phyloP scores from a whole-genome alignment of 2,329 filamentous ascomycete species.

The Monosporascus sp. region DNA sequence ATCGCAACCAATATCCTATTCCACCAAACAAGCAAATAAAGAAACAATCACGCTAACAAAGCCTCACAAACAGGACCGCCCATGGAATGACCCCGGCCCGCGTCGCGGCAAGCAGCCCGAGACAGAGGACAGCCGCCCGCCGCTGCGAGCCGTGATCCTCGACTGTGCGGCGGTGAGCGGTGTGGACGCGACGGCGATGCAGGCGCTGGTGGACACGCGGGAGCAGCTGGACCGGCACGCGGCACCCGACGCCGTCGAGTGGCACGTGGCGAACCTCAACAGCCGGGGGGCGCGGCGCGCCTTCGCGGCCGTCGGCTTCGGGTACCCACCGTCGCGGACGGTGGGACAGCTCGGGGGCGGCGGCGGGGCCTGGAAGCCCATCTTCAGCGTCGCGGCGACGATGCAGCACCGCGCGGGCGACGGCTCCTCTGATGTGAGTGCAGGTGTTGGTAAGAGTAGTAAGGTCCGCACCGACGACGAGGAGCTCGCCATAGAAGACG shows the following conservation, averaged over 20 bases:
- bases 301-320: constrained; percentile 48
- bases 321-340: constrained; percentile 22
- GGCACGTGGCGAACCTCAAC: constrained; percentile 47
- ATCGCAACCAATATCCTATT: neutral
- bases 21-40: neutral
- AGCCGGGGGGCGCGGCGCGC: constrained; percentile 54
- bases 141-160: constrained; percentile 46
- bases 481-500: neutral
- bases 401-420: neutral
- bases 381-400: constrained; percentile 20
- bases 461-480: constrained; percentile 1
- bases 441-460: too few species aligned
- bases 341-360: constrained; percentile 7
- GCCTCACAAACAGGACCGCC: constrained; percentile 23
- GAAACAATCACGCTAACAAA: too few species aligned
- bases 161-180: constrained; percentile 52
- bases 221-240: constrained; percentile 48
- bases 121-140: constrained; percentile 24
- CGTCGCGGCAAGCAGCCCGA: constrained; percentile 13
- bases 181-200: constrained; percentile 50
- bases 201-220: constrained; percentile 48
- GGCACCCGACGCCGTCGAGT: constrained; percentile 37
- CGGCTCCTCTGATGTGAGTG: too few species aligned
- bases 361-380: constrained; percentile 10
- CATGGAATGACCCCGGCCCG: constrained; percentile 35